These are phyloP conservation scores for Schizonepeta tenuifolia DNA, from an alignment of 257 asterid genomes.

Conservation along the genomic window DNA sequence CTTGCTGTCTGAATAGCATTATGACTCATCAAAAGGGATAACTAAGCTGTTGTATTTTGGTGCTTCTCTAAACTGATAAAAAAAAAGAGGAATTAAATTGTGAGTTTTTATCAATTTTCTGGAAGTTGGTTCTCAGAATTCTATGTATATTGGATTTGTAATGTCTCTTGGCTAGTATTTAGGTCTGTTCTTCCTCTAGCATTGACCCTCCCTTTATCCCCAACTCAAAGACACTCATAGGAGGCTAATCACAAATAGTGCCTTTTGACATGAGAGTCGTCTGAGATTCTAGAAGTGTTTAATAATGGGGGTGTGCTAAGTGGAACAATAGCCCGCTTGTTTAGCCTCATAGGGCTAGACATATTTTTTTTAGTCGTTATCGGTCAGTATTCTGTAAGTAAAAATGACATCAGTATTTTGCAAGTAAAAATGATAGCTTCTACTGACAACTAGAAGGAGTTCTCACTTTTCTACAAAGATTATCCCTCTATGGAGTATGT, in stretches of 20 bases:
- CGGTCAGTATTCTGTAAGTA: not conserved
- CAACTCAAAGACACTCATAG: not conserved
- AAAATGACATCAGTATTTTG: too few relatives aligned
- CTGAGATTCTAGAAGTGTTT: not conserved
- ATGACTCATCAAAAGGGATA: not conserved
- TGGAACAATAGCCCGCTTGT: not conserved
- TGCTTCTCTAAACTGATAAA: not conserved
- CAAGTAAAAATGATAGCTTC: too few relatives aligned
- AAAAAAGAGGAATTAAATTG: not conserved
- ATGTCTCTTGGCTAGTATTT: not conserved
- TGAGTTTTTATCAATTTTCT: not conserved
- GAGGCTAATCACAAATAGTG: not conserved
- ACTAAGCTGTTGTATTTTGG: not conserved
- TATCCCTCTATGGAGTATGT: not conserved
- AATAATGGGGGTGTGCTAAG: not conserved
- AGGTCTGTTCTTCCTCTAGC: not conserved
- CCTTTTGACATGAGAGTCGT: not conserved
- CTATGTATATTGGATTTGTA: not conserved
- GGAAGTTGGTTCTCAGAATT: not conserved
- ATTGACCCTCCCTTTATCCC: not conserved
- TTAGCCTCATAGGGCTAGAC: not conserved
- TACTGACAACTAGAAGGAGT: not conserved
- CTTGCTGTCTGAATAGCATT: not conserved
- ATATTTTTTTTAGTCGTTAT: not conserved
- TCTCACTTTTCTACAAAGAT: not conserved